Percentiles rank a stretch among this genome's conserved stretches.
Conservation (phyloP, 805 yeast species). For the Ogataea populi-albae region DNA sequence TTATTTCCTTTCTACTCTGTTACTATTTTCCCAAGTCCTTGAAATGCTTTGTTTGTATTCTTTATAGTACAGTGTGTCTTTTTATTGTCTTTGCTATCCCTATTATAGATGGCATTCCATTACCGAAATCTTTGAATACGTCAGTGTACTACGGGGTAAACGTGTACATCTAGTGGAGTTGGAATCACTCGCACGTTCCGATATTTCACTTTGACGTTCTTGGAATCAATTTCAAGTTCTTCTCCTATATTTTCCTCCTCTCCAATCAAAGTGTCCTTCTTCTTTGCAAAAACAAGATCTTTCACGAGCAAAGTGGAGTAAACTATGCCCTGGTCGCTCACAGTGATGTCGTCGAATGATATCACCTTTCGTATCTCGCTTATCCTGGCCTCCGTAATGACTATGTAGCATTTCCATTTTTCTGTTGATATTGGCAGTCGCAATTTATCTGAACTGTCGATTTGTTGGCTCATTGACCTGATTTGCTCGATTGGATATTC, state of each 20-base stretch:
- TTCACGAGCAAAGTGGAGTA: conserved; percentile 20
- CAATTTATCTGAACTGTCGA: conserved; percentile 7
- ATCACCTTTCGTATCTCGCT: conserved; percentile 11
- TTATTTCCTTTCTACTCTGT: no score
- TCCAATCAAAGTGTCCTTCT: not conserved
- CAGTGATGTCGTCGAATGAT: conserved; percentile 2
- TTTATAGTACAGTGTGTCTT: no score
- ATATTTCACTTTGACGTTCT: conserved; percentile 19
- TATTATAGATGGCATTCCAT: no score
- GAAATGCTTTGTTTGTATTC: no score
- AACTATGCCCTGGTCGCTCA: conserved; percentile 4
- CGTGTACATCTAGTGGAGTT: conserved; percentile 23
- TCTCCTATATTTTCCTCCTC: conserved; percentile 2
- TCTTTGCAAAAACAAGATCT: conserved; percentile 11
- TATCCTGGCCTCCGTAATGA: conserved; percentile 22
- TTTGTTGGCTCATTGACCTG: conserved; percentile 8
- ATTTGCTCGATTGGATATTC: conserved; percentile 23
- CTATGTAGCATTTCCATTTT: conserved; percentile 25
- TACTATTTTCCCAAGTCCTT: no score
- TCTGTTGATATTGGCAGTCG: conserved; percentile 23
- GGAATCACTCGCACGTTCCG: conserved; percentile 18
- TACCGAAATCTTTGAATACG: no score
- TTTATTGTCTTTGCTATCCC: conserved; percentile 2
- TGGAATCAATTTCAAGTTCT: conserved; percentile 16
- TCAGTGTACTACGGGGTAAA: conserved; percentile 17